phyloP scores from a whole-genome alignment of 2,329 filamentous ascomycete genomes.

The Xylariaceae sp. region DNA sequence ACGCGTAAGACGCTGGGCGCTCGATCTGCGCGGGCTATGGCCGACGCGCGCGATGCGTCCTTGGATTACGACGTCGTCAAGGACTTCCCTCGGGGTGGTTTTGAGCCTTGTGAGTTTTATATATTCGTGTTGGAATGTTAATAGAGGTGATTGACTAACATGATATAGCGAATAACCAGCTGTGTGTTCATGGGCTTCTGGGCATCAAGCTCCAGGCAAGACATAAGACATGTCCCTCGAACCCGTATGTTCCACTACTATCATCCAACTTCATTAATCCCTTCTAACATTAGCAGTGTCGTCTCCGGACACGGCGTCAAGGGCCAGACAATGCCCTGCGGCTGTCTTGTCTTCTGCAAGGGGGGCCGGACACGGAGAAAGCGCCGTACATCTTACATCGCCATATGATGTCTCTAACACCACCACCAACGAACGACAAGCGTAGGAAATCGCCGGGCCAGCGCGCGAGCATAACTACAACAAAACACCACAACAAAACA shows the following conservation, averaged over 20 bases:
- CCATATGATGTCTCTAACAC: slow-evolving; percentile 9
- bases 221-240: slow-evolving; percentile 12
- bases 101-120: slow-evolving; percentile 19
- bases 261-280: not conserved
- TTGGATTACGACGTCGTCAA: slow-evolving; percentile 21
- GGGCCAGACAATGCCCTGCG: slow-evolving; percentile 15
- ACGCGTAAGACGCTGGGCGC: slow-evolving; percentile 21
- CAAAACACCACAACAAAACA: not conserved
- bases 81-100: slow-evolving; percentile 19
- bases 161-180: slow-evolving; percentile 19
- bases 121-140: too few species aligned
- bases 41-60: slow-evolving; percentile 16
- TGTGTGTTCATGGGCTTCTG: slow-evolving; percentile 21
- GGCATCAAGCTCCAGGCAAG: slow-evolving; percentile 17
- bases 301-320: slow-evolving; percentile 6
- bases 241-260: slow-evolving; percentile 9
- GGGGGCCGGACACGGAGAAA: slow-evolving; percentile 8
- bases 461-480: too few species aligned
- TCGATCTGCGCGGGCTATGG: slow-evolving; percentile 17
- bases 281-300: slow-evolving; percentile 2
- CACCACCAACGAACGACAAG: not conserved
- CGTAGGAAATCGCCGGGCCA: too few species aligned
- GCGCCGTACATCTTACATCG: slow-evolving; percentile 17
- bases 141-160: slow-evolving; percentile 4
- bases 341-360: slow-evolving; percentile 15